Conservation (phyloP, 192 early-diverging fungal genomes). For the Piromyces finnis region DNA sequence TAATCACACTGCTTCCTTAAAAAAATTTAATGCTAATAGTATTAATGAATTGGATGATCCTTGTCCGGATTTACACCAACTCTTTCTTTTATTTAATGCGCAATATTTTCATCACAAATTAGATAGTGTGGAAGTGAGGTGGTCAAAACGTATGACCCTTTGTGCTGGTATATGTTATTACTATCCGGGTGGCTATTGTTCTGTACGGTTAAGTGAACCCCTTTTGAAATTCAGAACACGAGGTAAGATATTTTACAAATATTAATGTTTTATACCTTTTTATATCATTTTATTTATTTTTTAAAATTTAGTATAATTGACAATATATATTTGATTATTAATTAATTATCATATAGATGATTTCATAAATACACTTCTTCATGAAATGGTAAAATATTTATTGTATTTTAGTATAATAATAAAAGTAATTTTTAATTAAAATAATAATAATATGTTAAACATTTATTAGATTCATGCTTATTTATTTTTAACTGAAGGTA, state of each 20-base stretch:
- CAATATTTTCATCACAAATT: constrained; percentile 30
- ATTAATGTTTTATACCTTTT: background rate
- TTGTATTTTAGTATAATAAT: no score
- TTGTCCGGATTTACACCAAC: background rate
- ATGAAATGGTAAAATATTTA: constrained; percentile 34
- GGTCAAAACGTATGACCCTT: constrained; percentile 31
- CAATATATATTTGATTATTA: no score
- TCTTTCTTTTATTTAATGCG: constrained; percentile 4
- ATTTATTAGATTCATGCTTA: constrained; percentile 40
- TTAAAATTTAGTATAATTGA: background rate
- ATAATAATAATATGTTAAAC: no score
- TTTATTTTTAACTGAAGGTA: constrained; percentile 33
- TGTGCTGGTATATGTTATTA: constrained; percentile 43
- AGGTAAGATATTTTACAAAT: background rate
- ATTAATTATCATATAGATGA: constrained; percentile 6
- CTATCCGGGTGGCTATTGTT: constrained; percentile 19
- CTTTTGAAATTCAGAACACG: constrained; percentile 42
- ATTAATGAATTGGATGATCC: background rate
- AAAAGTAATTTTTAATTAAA: no score
- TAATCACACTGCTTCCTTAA: background rate
- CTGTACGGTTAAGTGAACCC: constrained; percentile 36
- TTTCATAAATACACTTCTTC: constrained; percentile 42
- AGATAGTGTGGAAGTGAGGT: constrained; percentile 30
- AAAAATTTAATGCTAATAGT: background rate
- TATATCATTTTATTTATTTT: background rate